Evolutionary conservation across 768 basidiomycete genomes (phyloP), one percentile per base, ranked within the genome.

Genomic region (Naganishia antarctica): DNA sequence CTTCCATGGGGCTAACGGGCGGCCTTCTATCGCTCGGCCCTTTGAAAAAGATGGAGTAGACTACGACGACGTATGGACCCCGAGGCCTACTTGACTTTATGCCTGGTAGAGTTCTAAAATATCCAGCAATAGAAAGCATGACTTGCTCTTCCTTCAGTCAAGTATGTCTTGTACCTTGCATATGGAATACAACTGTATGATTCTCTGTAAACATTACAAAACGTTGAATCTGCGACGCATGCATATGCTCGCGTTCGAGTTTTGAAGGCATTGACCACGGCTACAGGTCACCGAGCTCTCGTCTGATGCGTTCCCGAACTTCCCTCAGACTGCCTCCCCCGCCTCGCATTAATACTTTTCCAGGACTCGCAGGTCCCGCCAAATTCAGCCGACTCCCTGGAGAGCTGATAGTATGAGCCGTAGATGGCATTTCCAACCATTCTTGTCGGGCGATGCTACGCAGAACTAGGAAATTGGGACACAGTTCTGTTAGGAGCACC

Each of bases 251-350:
- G 7, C 16, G 37, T 16, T 7, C 7, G 7, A 40, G 37, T 16
- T 7, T 8, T 40, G 16, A 23, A n/a, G 6, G 50, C 50, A 50
- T 34, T 12, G n/a, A 1, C 28, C 7, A 13, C 31, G 7, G n/a
- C 21, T 57, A 57, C 25, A 40, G 18, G 15, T 57, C 53, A 21
- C 37, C 37, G 7, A 78, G 60, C 64, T 76, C 76, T 62, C 68
- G 66, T 65, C 75, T 60, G 32, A 78, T 78, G 65, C 70, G 66
- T 68, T 78, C 77, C 50, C 76, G 73, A n/a, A 78, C 78, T 60
- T 76, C 74, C 47, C 75, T 66, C 68, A 78, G 64, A 3, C 74
- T 72, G 15, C 51, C 60, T 32, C 60, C 45, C n/a, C 69, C 73
- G 4, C 53, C 34, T 23, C 46, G 61, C 32, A 70, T 25, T 58